Conservation (phyloP, 208 protist species). For the Acanthamoeba polyphaga region DNA sequence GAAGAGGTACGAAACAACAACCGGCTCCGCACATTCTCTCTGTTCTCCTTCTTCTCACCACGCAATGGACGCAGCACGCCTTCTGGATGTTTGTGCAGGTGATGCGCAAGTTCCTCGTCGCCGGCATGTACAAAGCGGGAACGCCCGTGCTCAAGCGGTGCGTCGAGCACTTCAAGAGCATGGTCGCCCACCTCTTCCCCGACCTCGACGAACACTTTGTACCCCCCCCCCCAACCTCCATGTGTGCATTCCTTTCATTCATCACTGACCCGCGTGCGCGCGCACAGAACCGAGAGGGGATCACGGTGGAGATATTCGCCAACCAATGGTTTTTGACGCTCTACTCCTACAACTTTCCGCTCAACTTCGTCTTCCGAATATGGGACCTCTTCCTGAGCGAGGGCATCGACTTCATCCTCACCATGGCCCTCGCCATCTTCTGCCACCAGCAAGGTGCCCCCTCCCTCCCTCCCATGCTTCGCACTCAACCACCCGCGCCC, state of each 20-base stretch:
- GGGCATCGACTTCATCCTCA: constrained; percentile 58
- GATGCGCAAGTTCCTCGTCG: constrained; percentile 56
- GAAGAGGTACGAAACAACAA: constrained; percentile 17
- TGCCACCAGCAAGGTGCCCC: constrained; percentile 38
- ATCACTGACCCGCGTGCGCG: background rate
- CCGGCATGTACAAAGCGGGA: constrained; percentile 58
- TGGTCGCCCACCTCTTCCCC: constrained; percentile 57
- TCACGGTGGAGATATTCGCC: constrained; percentile 68
- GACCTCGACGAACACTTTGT: constrained; percentile 60
- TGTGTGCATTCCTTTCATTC: background rate
- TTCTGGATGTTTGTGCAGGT: constrained; percentile 75
- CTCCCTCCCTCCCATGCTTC: background rate
- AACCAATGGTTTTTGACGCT: constrained; percentile 73
- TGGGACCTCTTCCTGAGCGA: constrained; percentile 66
- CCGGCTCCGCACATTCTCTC: background rate
- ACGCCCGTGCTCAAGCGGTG: constrained; percentile 62
- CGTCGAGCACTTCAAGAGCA: constrained; percentile 67
- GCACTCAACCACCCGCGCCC: too few relatives aligned
- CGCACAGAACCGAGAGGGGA: constrained; percentile 30
- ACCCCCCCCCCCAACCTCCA: background rate
- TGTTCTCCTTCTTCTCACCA: background rate
- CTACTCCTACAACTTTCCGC: constrained; percentile 69
- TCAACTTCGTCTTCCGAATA: constrained; percentile 60
- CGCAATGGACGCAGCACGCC: constrained; percentile 9
- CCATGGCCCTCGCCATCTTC: constrained; percentile 55